These are phyloP conservation scores for Globisporangium takayamanum DNA, from an alignment of 352 stramenopile genomes.

Conservation along the genomic window DNA sequence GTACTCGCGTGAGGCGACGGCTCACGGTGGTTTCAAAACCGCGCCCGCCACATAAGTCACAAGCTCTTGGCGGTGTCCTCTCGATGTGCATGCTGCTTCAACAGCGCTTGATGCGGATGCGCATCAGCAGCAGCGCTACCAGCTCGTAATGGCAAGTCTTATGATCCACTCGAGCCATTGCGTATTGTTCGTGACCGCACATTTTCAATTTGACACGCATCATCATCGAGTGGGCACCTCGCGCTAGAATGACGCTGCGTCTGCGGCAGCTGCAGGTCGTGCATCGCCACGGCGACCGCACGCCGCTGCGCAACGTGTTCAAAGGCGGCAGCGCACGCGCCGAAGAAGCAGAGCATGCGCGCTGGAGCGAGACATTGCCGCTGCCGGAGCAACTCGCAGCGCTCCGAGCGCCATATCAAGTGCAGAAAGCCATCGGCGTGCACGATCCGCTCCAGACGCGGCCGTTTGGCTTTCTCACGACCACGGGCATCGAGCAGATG, in stretches of 20 bases:
- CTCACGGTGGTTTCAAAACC: too few relatives aligned
- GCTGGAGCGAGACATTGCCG: slow-evolving; percentile 43
- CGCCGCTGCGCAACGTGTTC: slow-evolving; percentile 69
- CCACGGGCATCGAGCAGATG: slow-evolving; percentile 64
- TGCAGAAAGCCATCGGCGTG: slow-evolving; percentile 12
- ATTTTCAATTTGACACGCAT: too few relatives aligned
- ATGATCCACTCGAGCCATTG: too few relatives aligned
- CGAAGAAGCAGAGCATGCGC: slow-evolving; percentile 32
- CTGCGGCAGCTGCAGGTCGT: slow-evolving; percentile 75
- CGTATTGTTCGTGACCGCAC: too few relatives aligned
- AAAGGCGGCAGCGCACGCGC: slow-evolving; percentile 17
- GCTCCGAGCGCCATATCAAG: slow-evolving; percentile 26
- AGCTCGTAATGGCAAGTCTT: too few relatives aligned
- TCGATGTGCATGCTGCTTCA: too few relatives aligned
- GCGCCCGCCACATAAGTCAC: too few relatives aligned
- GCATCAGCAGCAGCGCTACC: too few relatives aligned
- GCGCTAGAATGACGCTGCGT: slow-evolving; percentile 14
- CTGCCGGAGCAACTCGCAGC: slow-evolving; percentile 22
- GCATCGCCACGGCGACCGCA: slow-evolving; percentile 77
- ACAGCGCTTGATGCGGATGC: too few relatives aligned
- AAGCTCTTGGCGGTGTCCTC: too few relatives aligned
- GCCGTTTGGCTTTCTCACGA: slow-evolving; percentile 67
- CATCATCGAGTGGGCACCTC: too few relatives aligned
- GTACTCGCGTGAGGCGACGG: too few relatives aligned
- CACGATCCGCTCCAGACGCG: slow-evolving; percentile 38